Evolutionary conservation across 129 eudicot genomes (phyloP).

Genomic region (Erigeron canadensis): DNA sequence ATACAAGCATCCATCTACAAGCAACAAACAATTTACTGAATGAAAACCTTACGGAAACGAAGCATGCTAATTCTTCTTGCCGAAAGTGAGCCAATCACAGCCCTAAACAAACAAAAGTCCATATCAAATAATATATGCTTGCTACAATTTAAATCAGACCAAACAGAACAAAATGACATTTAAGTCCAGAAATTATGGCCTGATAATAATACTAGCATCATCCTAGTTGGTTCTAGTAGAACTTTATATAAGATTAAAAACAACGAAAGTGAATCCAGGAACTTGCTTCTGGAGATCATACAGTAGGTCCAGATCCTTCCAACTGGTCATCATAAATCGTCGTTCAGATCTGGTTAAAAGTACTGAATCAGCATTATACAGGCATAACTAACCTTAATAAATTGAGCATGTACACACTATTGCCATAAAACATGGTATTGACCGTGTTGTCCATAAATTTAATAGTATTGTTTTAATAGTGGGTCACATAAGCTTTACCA

Average conservation of each 20-base stretch:
- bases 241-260: constrained; percentile 1
- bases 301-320: constrained; percentile 59
- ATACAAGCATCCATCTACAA: constrained; percentile 90
- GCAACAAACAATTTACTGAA: constrained; percentile 40
- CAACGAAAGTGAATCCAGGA: constrained; percentile 25
- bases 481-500: too few species aligned
- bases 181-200: constrained; percentile 7
- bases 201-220: constrained; percentile 11
- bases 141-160: constrained; percentile 1
- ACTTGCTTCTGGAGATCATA: constrained; percentile 40
- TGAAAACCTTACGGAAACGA: constrained; percentile 23
- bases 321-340: constrained; percentile 74
- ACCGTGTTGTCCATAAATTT: background rate
- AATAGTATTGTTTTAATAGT: background rate
- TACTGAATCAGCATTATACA: constrained; percentile 54
- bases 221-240: constrained; percentile 22
- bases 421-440: constrained; percentile 6
- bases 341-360: constrained; percentile 83
- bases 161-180: background rate
- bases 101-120: constrained; percentile 63
- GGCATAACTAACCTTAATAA: constrained; percentile 15
- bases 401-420: constrained; percentile 22
- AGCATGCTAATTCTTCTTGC: constrained; percentile 45
- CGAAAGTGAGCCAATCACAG: constrained; percentile 61
- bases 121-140: constrained; percentile 38